Base-by-base conservation (phyloP, 176 grass and related monocot species). In the Bonia amplexicaulis region DNA sequence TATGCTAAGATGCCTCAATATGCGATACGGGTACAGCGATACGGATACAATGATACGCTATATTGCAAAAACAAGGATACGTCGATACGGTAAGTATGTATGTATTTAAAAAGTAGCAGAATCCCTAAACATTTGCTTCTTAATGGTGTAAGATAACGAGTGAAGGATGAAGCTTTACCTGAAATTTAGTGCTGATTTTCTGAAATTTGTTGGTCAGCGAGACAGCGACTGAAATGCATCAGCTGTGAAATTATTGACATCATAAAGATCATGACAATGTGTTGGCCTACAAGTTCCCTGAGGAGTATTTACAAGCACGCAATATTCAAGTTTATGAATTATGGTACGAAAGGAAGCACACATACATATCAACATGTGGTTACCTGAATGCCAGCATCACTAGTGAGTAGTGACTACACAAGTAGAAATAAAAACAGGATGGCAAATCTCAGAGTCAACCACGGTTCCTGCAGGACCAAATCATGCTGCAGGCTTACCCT, bases 351-450 rank as follows among this genome's bases (percentile, higher is more conserved):
- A 63, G 1, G 13, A 27, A 23, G 2, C 54, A 13, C 42, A 65
- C 20, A 20, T 2, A 71, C 44, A 35, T 35, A n/a, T 2, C 17
- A 65, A 26, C 33, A 79, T 13, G 15, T 17, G 54, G 6, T 76
- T 84, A 98, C 95, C 89, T 95, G 87, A 37, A 95, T 98, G 51
- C 92, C 95, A 81, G 95, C 93, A 93, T 33, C 3, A 33, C 31
- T 33, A 33, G 31, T 33, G 31, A 33, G 31, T 33, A 33, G 31
- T 98, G 95, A 51, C 92, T 98, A 54, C 95, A 98, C 12, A 98
- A 78, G 82, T 93, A 95, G 79, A 98, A 98, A 65, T 98, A 89
- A 66, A 98, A 0, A 82, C 95, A 12, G 95, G 95, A 86, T 97
- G 92, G 59, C 95, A 97, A 70, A 97, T 33, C 31, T 97, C 44